phyloP scores from a whole-genome alignment of 495 filamentous ascomycete genomes.

The Aspergillus baeticus region DNA sequence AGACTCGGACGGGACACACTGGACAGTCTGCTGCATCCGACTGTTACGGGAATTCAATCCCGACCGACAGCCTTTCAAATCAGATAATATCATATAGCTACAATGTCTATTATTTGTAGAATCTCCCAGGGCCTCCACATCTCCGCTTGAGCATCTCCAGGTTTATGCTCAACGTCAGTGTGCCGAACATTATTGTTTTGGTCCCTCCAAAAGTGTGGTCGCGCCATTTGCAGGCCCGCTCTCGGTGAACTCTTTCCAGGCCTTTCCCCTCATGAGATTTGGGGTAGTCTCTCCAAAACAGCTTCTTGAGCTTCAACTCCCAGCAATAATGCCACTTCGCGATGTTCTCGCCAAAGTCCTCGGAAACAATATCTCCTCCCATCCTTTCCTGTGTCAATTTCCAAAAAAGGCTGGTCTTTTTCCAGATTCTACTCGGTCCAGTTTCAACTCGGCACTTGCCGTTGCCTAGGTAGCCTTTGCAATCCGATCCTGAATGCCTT shows the following conservation, averaged over 20 bases:
- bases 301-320: neutral
- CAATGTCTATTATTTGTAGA: no score
- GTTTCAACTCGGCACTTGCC: neutral
- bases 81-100: no score
- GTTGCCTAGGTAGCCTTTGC: slow-evolving; percentile 11
- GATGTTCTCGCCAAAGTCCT: no score
- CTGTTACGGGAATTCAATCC: no score
- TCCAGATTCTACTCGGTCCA: no score
- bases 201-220: neutral
- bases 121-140: neutral
- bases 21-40: no score
- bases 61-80: no score
- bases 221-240: slow-evolving; percentile 5
- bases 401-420: no score
- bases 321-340: neutral
- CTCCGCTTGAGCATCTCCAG: slow-evolving; percentile 7
- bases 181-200: no score
- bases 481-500: neutral
- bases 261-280: slow-evolving; percentile 39
- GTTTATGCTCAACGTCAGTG: neutral
- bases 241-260: slow-evolving; percentile 38
- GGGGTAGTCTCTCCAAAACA: slow-evolving; percentile 25
- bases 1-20: no score
- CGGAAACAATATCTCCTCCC: neutral
- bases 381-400: no score